Conservation (phyloP, 148 eudicot species). For the Linanthus parryae region DNA sequence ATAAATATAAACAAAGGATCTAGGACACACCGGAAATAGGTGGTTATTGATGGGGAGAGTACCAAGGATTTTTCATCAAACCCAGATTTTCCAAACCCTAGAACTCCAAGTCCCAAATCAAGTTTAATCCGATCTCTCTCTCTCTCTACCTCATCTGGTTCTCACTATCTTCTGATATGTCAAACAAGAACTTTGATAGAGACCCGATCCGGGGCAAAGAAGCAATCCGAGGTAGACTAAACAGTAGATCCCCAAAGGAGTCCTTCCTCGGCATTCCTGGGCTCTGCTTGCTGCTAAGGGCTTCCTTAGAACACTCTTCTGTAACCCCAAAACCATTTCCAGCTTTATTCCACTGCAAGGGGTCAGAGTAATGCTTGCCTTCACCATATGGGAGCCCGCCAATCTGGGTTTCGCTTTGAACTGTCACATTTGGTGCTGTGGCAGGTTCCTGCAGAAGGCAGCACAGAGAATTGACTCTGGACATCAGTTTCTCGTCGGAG, state of each 20-base stretch:
- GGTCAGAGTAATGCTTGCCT: constrained; percentile 1
- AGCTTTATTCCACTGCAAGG: constrained; percentile 2
- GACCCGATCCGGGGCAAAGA: constrained; percentile 87
- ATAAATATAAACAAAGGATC: too few relatives aligned
- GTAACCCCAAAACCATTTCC: constrained; percentile 6
- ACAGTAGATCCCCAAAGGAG: constrained; percentile 67
- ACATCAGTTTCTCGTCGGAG: constrained; percentile 76
- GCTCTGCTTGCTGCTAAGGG: constrained; percentile 23
- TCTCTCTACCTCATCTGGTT: constrained; percentile 22
- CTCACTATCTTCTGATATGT: constrained; percentile 66
- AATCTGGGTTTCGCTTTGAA: background rate
- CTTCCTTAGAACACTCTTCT: constrained; percentile 21
- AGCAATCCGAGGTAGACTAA: constrained; percentile 64
- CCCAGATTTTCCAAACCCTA: constrained; percentile 50
- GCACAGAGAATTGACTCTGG: constrained; percentile 41
- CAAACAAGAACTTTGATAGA: constrained; percentile 61
- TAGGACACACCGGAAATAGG: too few relatives aligned
- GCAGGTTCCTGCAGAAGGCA: constrained; percentile 21
- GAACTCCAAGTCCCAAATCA: constrained; percentile 14
- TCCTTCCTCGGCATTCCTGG: constrained; percentile 57
- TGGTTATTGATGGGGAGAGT: background rate
- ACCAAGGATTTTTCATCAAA: constrained; percentile 54
- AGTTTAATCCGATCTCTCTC: background rate
- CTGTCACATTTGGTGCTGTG: background rate
- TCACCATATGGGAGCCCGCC: constrained; percentile 10